phyloP scores from a whole-genome alignment of 306 rosid genomes.

The Medicago truncatula region MtrunA17r5.0-ANR NC_053049.1:45500001-45500500 shows the following conservation, averaged over 20 bases:
- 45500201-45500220: too few species aligned
- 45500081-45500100: not conserved
- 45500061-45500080: not conserved
- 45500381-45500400: constrained; percentile 22
- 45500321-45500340: not conserved
- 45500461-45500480: not conserved
- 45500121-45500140: not conserved
- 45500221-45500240: too few species aligned
- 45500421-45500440: constrained; percentile 18
- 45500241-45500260: too few species aligned
- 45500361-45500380: not conserved
- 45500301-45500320: constrained; percentile 38
- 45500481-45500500: not conserved
- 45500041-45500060: not conserved
- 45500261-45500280: not conserved
- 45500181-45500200: too few species aligned
- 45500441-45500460: not conserved
- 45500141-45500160: too few species aligned
- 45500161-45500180: too few species aligned
- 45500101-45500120: not conserved
- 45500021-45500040: too few species aligned
- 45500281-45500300: not conserved
- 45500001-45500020: constrained; percentile 20
- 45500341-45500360: constrained; percentile 17
- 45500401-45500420: constrained; percentile 34